Evolutionary conservation across 2,329 filamentous ascomycete genomes (phyloP), one percentile per base, ranked within the genome.

Genomic region (Chalaropsis thielavioides): DNA sequence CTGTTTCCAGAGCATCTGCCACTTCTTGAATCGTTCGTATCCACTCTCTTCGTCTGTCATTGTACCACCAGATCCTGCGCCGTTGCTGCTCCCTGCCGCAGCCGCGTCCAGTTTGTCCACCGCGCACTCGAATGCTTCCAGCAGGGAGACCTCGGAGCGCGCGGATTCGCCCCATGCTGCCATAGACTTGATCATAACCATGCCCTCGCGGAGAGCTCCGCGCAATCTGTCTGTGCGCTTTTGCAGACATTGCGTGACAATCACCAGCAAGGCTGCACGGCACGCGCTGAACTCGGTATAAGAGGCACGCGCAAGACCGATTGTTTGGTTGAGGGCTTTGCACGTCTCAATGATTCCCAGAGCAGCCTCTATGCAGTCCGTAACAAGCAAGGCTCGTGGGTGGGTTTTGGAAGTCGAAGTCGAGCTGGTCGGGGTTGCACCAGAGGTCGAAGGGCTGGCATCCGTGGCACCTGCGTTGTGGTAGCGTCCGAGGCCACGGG

Each of bases 281-380:
- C 79, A 81, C 2, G 80, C 79, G 69, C 78, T 81, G 69, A 81
- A 82, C 68, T 83, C 80, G 2, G 79, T 81, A 68, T 82, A 82
- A 0, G 79, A 81, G 2, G 80, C 79, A 38, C 79, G 76, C 5
- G 80, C 80, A 63, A 82, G 78, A 17, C 80, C 80, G 15, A 78
- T 76, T n/a, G 76, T 78, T 56, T 77, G 76, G 46, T 77, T 76
- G 3, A 82, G 75, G 3, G 77, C 72, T 49, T 76, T 76, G 67
- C 80, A 81, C 3, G 80, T 75, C 54, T 80, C 76, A 19, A 82
- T 74, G 11, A 80, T 77, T 65, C 77, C 75, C 35, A 81, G 70
- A 1, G 80, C 80, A 1, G 80, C 80, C 64, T 80, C 77, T 10
- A 82, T 78, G 64, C 80, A 82, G 66, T 81, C 78, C 3, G 74